A percentile compares a stretch with the other conserved stretches of the same genome.
Conservation (phyloP, 1,284 basidiomycete genomes). For the Phenoliferia sp. region DNA sequence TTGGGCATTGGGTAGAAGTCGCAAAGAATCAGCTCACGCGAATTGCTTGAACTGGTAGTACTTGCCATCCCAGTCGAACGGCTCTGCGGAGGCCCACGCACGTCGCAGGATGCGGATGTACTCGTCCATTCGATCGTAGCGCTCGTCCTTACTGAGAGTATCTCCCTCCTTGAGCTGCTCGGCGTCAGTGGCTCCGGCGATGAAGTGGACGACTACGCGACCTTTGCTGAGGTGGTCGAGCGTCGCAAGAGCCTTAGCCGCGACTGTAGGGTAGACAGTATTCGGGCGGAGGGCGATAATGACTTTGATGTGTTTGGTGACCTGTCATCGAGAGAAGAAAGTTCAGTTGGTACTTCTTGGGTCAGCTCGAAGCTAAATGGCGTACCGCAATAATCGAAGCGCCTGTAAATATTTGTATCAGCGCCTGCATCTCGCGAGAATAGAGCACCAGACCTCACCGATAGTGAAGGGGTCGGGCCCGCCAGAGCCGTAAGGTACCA, state of each 20-base stretch:
- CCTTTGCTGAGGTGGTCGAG: constrained; percentile 4
- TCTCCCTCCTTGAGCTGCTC: constrained; percentile 1
- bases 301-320: background rate
- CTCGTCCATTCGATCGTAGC: background rate
- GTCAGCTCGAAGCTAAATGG: too few relatives aligned
- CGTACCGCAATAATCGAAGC: background rate
- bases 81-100: background rate
- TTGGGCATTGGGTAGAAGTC: background rate
- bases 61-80: background rate
- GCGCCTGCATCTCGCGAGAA: background rate
- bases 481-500: background rate
- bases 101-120: background rate
- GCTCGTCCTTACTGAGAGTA: background rate
- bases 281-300: constrained; percentile 1
- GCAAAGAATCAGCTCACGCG: background rate
- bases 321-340: too few relatives aligned
- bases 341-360: too few relatives aligned
- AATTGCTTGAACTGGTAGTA: constrained; percentile 3
- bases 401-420: background rate
- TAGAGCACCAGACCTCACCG: background rate
- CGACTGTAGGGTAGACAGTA: constrained; percentile 1
- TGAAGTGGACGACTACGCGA: constrained; percentile 1
- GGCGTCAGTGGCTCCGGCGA: background rate
- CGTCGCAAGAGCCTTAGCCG: background rate
- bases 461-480: background rate